Evolutionary conservation across 1,284 basidiomycete genomes (phyloP).

Genomic region (Ceratobasidium sp.): DNA sequence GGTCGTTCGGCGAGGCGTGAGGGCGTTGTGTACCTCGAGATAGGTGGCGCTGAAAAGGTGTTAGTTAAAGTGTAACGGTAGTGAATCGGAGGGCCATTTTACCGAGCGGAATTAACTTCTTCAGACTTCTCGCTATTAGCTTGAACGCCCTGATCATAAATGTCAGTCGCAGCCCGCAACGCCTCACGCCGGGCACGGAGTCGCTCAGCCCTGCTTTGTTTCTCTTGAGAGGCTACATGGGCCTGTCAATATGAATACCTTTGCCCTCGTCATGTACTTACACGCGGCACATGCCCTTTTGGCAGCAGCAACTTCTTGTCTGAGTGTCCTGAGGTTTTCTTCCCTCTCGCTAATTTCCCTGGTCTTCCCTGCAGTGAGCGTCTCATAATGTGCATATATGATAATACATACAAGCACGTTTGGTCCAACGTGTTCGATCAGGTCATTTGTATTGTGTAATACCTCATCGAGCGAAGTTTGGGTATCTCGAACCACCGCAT

Average conservation of each 20-base stretch:
- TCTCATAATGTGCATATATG: slow-evolving; percentile 28
- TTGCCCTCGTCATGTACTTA: slow-evolving; percentile 38
- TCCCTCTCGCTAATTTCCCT: slow-evolving; percentile 45
- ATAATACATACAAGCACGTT: slow-evolving; percentile 53
- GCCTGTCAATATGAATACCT: not conserved
- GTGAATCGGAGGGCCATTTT: not conserved
- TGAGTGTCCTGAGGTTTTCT: slow-evolving; percentile 46
- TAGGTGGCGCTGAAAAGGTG: slow-evolving; percentile 50
- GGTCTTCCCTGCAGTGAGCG: slow-evolving; percentile 50
- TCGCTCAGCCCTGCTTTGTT: slow-evolving; percentile 45
- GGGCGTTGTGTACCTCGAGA: slow-evolving; percentile 56
- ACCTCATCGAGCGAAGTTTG: slow-evolving; percentile 53
- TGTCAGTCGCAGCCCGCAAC: slow-evolving; percentile 46
- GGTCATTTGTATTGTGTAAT: slow-evolving; percentile 50
- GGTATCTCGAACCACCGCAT: slow-evolving; percentile 24
- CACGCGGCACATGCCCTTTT: slow-evolving; percentile 46
- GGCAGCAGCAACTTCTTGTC: slow-evolving; percentile 45
- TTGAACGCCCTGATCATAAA: slow-evolving; percentile 45
- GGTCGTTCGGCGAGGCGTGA: slow-evolving; percentile 65
- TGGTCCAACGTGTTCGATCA: slow-evolving; percentile 50
- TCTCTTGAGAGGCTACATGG: slow-evolving; percentile 30
- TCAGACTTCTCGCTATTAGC: slow-evolving; percentile 45
- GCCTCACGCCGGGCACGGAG: slow-evolving; percentile 45
- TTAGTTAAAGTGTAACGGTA: not conserved
- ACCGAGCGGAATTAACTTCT: slow-evolving; percentile 36